phyloP scores from a whole-genome alignment of 2,329 filamentous ascomycete genomes.

The Aspergillus fischeri region DNA sequence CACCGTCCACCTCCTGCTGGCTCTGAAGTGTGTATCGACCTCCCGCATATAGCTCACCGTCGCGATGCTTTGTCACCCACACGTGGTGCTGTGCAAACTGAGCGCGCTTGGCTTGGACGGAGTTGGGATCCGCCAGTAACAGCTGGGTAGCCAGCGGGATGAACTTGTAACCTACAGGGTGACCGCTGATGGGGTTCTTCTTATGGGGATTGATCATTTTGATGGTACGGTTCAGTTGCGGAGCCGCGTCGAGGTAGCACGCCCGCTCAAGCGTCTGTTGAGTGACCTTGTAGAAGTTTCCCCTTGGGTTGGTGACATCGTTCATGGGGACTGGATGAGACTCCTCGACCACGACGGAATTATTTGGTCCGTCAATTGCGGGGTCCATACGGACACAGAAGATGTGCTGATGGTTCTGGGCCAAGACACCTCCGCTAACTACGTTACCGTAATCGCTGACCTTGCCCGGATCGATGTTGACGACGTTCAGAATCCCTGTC shows the following conservation, averaged over 20 bases:
- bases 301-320: constrained; percentile 49
- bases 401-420: constrained; percentile 69
- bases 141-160: constrained; percentile 53
- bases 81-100: constrained; percentile 55
- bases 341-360: constrained; percentile 54
- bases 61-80: constrained; percentile 52
- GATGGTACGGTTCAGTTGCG: constrained; percentile 47
- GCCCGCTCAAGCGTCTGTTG: constrained; percentile 46
- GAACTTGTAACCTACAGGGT: constrained; percentile 55
- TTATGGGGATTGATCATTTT: constrained; percentile 55
- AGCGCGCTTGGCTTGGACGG: constrained; percentile 49
- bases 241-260: constrained; percentile 45
- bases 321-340: constrained; percentile 56
- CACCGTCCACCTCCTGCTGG: constrained; percentile 35
- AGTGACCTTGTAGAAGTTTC: constrained; percentile 47
- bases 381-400: constrained; percentile 64
- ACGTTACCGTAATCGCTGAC: constrained; percentile 62
- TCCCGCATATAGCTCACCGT: constrained; percentile 51
- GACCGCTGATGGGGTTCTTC: constrained; percentile 51
- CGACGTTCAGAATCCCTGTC: constrained; percentile 62
- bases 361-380: constrained; percentile 53
- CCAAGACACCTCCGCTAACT: constrained; percentile 63
- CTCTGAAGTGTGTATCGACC: constrained; percentile 54
- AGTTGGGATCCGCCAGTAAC: constrained; percentile 51
- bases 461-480: constrained; percentile 58